phyloP scores from a whole-genome alignment of 139 green algal genomes.

The Tetratostichococcus sp. region DNA sequence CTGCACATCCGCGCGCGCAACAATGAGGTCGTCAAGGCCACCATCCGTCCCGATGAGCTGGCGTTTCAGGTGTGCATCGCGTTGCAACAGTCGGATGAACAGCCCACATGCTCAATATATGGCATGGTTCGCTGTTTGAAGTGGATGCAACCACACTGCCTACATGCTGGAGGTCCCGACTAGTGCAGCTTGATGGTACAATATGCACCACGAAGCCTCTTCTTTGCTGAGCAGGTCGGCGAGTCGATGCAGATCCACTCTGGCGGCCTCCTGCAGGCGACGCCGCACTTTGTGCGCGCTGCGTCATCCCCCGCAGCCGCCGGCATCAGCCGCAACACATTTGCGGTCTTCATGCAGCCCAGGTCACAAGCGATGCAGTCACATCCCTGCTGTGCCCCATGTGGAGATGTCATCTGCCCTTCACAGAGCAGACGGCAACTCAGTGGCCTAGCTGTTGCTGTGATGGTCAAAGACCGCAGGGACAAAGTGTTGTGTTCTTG shows the following conservation, averaged over 20 bases:
- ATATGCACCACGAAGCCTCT: too few relatives aligned
- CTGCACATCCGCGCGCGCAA: constrained; percentile 53
- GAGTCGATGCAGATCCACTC: constrained; percentile 51
- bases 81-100: neutral
- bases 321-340: constrained; percentile 52
- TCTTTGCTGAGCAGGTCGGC: neutral
- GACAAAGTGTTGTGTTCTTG: neutral
- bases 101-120: neutral
- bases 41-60: constrained; percentile 52
- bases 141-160: too few relatives aligned
- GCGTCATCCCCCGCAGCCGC: constrained; percentile 15
- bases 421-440: too few relatives aligned
- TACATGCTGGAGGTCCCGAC: too few relatives aligned
- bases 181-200: too few relatives aligned
- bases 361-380: too few relatives aligned
- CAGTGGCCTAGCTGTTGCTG: too few relatives aligned
- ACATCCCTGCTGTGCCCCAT: too few relatives aligned
- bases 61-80: constrained; percentile 61
- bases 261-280: constrained; percentile 62
- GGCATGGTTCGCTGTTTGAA: too few relatives aligned
- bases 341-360: constrained; percentile 85
- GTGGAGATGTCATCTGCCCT: too few relatives aligned
- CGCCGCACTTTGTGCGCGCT: constrained; percentile 67
- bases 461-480: neutral
- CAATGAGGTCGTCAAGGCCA: constrained; percentile 33